These are phyloP conservation scores for Colletotrichum musicola DNA, from an alignment of 2,329 filamentous ascomycete genomes.

Conservation along the genomic window DNA sequence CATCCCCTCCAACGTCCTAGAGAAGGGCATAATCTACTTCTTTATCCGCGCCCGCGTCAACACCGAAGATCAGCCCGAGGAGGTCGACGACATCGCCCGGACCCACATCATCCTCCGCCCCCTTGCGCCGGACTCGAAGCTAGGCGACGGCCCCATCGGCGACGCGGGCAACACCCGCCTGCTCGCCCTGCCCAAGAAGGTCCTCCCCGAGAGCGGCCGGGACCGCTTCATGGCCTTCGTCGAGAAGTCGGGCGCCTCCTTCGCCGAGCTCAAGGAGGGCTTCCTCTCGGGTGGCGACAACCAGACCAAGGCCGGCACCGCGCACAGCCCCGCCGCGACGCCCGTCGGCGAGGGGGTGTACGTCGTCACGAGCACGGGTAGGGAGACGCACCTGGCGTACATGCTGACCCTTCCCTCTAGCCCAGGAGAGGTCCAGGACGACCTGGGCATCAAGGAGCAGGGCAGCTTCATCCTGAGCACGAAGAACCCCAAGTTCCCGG, in stretches of 20 bases:
- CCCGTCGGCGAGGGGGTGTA: slow-evolving; percentile 90
- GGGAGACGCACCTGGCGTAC: slow-evolving; percentile 83
- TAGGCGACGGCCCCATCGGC: slow-evolving; percentile 64
- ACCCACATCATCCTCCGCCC: slow-evolving; percentile 86
- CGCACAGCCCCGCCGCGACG: slow-evolving; percentile 76
- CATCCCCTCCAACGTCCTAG: slow-evolving; percentile 69
- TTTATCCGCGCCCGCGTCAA: slow-evolving; percentile 85
- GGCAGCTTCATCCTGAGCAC: slow-evolving; percentile 84
- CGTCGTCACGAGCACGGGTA: slow-evolving; percentile 78
- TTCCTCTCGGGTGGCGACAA: slow-evolving; percentile 79
- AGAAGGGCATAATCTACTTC: slow-evolving; percentile 93
- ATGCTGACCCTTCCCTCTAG: slow-evolving; percentile 80
- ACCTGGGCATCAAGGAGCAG: slow-evolving; percentile 77
- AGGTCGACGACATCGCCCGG: slow-evolving; percentile 79
- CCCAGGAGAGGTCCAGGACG: slow-evolving; percentile 78
- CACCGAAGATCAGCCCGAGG: slow-evolving; percentile 76
- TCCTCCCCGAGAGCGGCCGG: slow-evolving; percentile 74
- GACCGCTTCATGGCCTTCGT: slow-evolving; percentile 88
- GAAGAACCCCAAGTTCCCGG: slow-evolving; percentile 81
- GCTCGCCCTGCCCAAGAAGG: slow-evolving; percentile 86
- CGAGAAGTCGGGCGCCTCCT: slow-evolving; percentile 76
- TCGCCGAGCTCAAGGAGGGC: slow-evolving; percentile 77
- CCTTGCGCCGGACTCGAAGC: slow-evolving; percentile 75
- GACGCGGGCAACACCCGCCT: slow-evolving; percentile 75
- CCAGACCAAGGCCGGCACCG: slow-evolving; percentile 81